Base-by-base conservation (phyloP, 73 alveolate species). In the Durusdinium trenchii region DNA sequence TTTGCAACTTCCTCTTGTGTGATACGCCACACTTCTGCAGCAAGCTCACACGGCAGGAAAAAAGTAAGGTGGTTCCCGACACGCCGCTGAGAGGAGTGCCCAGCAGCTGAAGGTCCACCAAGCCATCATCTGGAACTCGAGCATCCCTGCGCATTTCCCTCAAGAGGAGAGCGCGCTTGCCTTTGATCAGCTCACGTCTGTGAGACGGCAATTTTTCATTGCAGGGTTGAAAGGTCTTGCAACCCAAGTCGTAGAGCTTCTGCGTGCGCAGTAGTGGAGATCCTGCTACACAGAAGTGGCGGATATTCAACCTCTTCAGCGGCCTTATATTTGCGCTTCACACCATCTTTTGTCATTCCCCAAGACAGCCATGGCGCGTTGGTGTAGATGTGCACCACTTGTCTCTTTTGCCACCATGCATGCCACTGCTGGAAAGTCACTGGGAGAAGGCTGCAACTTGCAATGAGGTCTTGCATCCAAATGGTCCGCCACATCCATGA, bases 401-500 rank as follows among this genome's bases (percentile, higher is more conserved):
- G 42, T 42, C 2, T 16, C 28, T 64, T 42, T 26, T 3, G 42
- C 4, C 90, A n/a, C 47, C 90, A 62, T 18, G 42, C 67, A 62
- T 18, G 14, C 5, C 90, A 79, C 5, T 42, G 67, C n/a, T 79
- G 47, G 10, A 45, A 47, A 20, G 40, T 5, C 32, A 47, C 48
- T 1, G 42, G 23, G 32, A 2, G 50, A 20, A 73, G 7, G 36
- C 35, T 5, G 2, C 35, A n/a, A 36, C 38, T 50, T 28, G 2
- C n/a, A 9, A 3, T 2, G 48, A 73, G 84, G n/a, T 9, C 32
- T 38, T 47, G 30, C 30, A 83, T 30, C 93, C 93, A 83, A 26
- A 14, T 7, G 0, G 93, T 83, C 16, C 32, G 16, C 93, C 93
- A 83, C 93, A 83, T 47, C 73, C 42, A n/a, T 12, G 93, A 83